These are phyloP conservation scores for Clitocybe nebularis DNA, from an alignment of 1,284 basidiomycete species.

Conservation along the genomic window DNA sequence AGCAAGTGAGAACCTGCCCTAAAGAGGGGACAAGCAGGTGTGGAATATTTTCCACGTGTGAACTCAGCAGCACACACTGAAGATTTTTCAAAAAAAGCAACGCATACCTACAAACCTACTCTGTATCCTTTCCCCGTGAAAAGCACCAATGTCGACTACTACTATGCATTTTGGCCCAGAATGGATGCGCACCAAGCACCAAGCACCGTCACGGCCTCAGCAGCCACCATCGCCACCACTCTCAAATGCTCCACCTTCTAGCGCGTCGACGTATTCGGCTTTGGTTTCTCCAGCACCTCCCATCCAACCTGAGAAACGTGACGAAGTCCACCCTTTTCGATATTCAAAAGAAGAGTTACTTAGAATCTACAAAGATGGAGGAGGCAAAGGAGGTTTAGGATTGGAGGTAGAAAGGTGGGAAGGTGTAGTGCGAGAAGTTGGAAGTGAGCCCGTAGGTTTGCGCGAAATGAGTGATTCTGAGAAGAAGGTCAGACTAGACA, in stretches of 20 bases:
- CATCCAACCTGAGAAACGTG: slow-evolving; percentile 49
- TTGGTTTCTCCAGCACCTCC: slow-evolving; percentile 58
- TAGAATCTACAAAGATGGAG: slow-evolving; percentile 78
- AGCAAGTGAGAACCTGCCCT: slow-evolving; percentile 27
- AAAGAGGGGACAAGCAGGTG: slow-evolving; percentile 16
- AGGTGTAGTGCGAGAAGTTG: slow-evolving; percentile 76
- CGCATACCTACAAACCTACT: slow-evolving; percentile 19
- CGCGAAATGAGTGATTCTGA: slow-evolving; percentile 80
- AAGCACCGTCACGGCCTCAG: slow-evolving; percentile 49
- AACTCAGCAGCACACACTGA: slow-evolving; percentile 20
- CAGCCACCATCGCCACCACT: slow-evolving; percentile 58
- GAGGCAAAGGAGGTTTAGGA: slow-evolving; percentile 68
- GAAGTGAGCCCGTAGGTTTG: slow-evolving; percentile 69
- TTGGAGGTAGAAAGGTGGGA: slow-evolving; percentile 85
- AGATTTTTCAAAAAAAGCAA: slow-evolving; percentile 28
- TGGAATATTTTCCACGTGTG: slow-evolving; percentile 25
- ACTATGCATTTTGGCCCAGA: slow-evolving; percentile 86
- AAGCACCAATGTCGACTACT: slow-evolving; percentile 56
- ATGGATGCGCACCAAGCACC: slow-evolving; percentile 82
- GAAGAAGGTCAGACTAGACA: slow-evolving; percentile 68
- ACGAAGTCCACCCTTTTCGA: slow-evolving; percentile 74
- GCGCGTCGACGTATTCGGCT: slow-evolving; percentile 75
- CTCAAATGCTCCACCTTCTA: slow-evolving; percentile 38
- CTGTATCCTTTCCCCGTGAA: slow-evolving; percentile 21
- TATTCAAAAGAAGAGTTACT: slow-evolving; percentile 86